Conservation (phyloP, 208 protist species). For the Leishmania amazonensis region DNA sequence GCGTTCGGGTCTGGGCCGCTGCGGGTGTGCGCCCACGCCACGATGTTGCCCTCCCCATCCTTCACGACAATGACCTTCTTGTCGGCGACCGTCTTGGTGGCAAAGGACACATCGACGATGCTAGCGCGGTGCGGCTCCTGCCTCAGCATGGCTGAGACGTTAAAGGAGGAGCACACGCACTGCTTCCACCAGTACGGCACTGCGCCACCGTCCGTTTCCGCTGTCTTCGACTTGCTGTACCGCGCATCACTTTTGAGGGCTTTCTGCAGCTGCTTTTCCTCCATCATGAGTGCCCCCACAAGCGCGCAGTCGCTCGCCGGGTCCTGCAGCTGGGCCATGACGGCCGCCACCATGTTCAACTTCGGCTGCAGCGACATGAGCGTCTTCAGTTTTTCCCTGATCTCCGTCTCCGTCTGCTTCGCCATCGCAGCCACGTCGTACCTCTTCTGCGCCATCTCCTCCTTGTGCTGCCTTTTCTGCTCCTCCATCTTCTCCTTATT, state of each 20-base stretch:
- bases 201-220: slow-evolving; percentile 49
- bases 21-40: slow-evolving; percentile 66
- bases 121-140: slow-evolving; percentile 41
- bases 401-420: slow-evolving; percentile 55
- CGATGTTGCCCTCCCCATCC: slow-evolving; percentile 23
- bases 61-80: slow-evolving; percentile 66
- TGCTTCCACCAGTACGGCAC: slow-evolving; percentile 58
- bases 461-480: slow-evolving; percentile 56
- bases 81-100: slow-evolving; percentile 37
- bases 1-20: slow-evolving; percentile 31
- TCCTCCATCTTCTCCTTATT: slow-evolving; percentile 49
- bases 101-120: slow-evolving; percentile 48
- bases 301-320: slow-evolving; percentile 42
- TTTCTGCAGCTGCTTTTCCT: slow-evolving; percentile 63
- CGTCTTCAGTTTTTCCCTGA: slow-evolving; percentile 49
- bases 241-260: slow-evolving; percentile 58
- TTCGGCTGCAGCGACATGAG: slow-evolving; percentile 63
- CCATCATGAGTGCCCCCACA: slow-evolving; percentile 66
- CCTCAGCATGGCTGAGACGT: slow-evolving; percentile 60
- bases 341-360: slow-evolving; percentile 37
- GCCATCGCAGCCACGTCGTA: slow-evolving; percentile 19
- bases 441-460: slow-evolving; percentile 51
- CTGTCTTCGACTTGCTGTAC: slow-evolving; percentile 54
- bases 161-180: slow-evolving; percentile 66
- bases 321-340: slow-evolving; percentile 53